phyloP scores from a whole-genome alignment of 495 filamentous ascomycete genomes.

The Lepraria neglecta region DNA sequence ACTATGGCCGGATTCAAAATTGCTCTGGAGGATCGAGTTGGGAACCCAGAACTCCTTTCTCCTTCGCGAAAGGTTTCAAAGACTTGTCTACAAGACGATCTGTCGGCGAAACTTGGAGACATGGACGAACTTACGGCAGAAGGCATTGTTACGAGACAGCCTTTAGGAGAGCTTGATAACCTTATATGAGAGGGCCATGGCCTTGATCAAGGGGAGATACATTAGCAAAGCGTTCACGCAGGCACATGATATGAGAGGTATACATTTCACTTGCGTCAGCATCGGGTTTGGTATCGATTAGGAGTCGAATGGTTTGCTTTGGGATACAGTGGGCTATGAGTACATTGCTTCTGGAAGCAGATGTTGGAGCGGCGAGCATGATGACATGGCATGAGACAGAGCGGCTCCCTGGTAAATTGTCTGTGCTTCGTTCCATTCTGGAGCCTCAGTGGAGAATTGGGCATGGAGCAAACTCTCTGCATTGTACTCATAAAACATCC shows the following conservation, averaged over 20 bases:
- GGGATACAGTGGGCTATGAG: neutral
- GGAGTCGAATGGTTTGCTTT: neutral
- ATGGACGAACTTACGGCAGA: constrained; percentile 19
- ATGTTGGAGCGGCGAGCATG: neutral
- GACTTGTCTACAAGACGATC: neutral
- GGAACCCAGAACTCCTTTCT: constrained; percentile 16
- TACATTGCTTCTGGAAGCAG: neutral
- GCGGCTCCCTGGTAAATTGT: neutral
- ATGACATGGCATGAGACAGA: neutral
- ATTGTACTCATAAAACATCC: neutral
- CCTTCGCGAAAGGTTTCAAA: constrained; percentile 24
- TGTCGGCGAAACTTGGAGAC: neutral
- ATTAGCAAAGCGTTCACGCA: neutral
- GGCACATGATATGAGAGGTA: neutral
- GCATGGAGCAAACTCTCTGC: neutral
- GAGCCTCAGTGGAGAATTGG: neutral
- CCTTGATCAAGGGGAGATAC: neutral
- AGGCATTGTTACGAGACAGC: constrained; percentile 13
- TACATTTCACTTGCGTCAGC: neutral
- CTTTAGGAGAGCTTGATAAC: constrained; percentile 15
- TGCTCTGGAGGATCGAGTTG: neutral
- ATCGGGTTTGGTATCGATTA: neutral
- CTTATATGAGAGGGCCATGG: neutral
- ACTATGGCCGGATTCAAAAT: neutral
- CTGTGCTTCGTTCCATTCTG: neutral